Base-by-base conservation (phyloP, 805 yeast genomes). In the Kuraishia ogatae region DNA sequence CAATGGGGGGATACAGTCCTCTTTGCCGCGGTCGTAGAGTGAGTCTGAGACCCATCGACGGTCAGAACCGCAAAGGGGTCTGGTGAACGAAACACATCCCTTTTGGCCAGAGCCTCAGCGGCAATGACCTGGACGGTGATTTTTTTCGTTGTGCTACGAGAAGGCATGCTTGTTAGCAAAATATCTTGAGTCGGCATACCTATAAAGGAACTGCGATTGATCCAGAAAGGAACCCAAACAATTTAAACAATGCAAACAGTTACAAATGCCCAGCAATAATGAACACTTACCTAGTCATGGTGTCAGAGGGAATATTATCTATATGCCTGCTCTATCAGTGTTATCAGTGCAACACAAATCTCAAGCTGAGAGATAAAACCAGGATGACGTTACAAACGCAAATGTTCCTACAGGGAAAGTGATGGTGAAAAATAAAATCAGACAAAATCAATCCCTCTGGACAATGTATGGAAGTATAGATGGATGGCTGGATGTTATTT, bases 21-120 rank as follows among this genome's bases (percentile, higher is more conserved):
- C 66, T 90, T 89, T 29, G 96, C 94, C 39, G 96, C 94, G 53
- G 90, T 83, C 1, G 99, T 94, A 20, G 97, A 87, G 66, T 90
- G 90, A 1, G 98, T 94, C 68, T 94, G 99, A 21, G 89, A 84
- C 2, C 98, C 98, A 70, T 94, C 99, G n/a, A 94, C 92, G 13
- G 98, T 93, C 59, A 94, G 76, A 39, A 94, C 98, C 1, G 97
- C 97, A 73, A 94, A 94, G 11, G 99, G 99, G 70, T 94, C 99
- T 1, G 99, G 99, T 59, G 92, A 88, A 56, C 96, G 83, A 68
- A 92, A 89, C 23, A 94, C 92, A 70, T 94, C 99, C 59, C 99
- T 80, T 72, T 94, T 94, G 71, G 89, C 90, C 56, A 94, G 83
- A 24, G 96, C 89, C 69, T 94, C 99, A 15, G 98, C 97, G 17